Percentiles rank a stretch among this genome's conserved stretches.
Evolutionary conservation across 2,329 filamentous ascomycete species (phyloP).

Genomic region (Aspergillus terreus): DNA sequence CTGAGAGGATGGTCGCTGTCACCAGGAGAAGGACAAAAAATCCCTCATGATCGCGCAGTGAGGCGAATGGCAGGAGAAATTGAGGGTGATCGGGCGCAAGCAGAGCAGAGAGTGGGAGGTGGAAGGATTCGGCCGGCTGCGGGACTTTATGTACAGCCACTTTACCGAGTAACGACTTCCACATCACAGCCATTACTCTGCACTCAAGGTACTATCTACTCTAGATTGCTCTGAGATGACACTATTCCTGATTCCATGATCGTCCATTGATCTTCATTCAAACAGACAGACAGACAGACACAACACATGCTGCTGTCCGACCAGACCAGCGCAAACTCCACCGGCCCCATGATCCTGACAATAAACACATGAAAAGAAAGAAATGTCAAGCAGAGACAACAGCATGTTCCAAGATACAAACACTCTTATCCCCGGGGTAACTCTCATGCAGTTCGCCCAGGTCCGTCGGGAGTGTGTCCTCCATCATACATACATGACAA

Average conservation of each 20-base stretch:
- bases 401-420: background rate
- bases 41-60: background rate
- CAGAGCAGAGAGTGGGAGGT: background rate
- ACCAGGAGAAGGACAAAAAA: background rate
- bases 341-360: background rate
- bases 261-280: no score
- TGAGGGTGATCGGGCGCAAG: background rate
- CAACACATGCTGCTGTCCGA: no score
- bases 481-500: slow-evolving; percentile 2
- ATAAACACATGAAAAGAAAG: background rate
- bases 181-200: no score
- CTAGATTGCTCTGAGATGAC: no score
- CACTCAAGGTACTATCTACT: no score
- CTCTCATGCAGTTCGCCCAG: background rate
- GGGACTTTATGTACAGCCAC: no score
- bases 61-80: background rate
- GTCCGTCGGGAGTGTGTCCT: background rate
- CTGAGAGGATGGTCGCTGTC: background rate
- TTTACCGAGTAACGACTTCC: no score
- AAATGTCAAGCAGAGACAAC: background rate
- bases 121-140: no score
- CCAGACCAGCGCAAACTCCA: no score
- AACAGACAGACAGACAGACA: no score
- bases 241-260: no score
- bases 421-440: background rate